Conservation (phyloP, 176 grass and related monocot species). For the Alloteropsis semialata region DNA sequence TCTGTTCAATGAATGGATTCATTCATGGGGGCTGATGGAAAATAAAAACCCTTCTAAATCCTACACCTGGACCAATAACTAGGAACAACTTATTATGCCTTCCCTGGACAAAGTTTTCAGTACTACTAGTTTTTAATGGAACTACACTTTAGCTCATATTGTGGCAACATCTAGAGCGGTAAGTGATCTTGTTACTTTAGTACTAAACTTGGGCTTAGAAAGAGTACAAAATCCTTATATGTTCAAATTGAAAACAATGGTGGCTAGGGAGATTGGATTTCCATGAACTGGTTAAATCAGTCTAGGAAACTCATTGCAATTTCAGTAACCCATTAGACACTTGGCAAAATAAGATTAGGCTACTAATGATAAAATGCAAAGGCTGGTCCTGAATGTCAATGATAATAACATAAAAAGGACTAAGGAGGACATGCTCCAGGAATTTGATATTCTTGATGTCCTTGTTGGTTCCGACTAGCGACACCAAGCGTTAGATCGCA, state of each 20-base stretch:
- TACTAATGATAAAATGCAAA: rapidly evolving
- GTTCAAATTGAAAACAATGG: not conserved
- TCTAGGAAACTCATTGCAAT: rapidly evolving
- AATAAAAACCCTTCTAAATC: not conserved
- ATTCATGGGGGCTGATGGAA: not conserved
- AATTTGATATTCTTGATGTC: too few relatives aligned
- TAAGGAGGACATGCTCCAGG: too few relatives aligned
- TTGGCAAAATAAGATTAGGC: not conserved
- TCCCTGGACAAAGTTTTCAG: not conserved
- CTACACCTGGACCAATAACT: not conserved
- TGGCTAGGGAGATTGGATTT: not conserved
- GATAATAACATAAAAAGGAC: too few relatives aligned
- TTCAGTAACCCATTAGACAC: not conserved
- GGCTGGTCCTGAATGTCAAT: too few relatives aligned
- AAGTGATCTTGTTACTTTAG: not conserved
- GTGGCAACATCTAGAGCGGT: not conserved
- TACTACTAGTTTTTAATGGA: rapidly evolving
- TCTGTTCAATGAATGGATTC: not conserved
- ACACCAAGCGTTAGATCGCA: too few relatives aligned
- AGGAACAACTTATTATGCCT: not conserved
- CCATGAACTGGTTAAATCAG: too few relatives aligned
- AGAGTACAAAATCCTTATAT: rapidly evolving
- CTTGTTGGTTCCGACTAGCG: too few relatives aligned
- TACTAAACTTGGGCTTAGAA: rapidly evolving
- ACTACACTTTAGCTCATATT: not conserved